Base-by-base conservation (phyloP, 2,329 filamentous ascomycete genomes). In the Curvularia lunata region DNA sequence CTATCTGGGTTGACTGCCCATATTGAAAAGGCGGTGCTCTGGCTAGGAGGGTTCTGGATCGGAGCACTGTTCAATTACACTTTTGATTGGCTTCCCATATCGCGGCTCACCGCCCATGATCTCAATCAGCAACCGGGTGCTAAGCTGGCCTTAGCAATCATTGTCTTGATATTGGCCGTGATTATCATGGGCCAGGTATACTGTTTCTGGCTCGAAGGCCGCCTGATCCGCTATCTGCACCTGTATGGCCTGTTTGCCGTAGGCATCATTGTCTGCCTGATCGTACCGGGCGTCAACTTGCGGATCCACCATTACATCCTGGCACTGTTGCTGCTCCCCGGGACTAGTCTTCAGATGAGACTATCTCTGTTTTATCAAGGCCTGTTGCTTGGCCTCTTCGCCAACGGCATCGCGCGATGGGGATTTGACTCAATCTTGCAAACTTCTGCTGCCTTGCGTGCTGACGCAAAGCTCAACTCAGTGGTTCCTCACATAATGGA, bases 51-150 rank as follows among this genome's bases (percentile, higher is more conserved):
- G 12, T 92, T 90, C 72, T 98, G 95, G 89, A 87, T 97, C 43
- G 94, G 93, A 16, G 89, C 91, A 1, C 79, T 98, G 62, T 93
- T 93, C 66, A 98, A 98, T 75, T 95, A 97, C 76, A 97, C 95
- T 0, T 91, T 98, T 68, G 90, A 91, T 62, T 90, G 91, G 80
- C 97, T 98, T 58, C 95, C 95, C 0, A 95, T 99, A 65, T 87
- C 91, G 74, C 88, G 95, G 4, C 84, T 99, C 16, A 97, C 90
- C 9, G 86, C 88, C 0, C 92, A 95, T 72, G 95, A 99, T 71
- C 85, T 99, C 30, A 80, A 89, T 41, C 89, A 93, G 70, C 92
- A 98, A 72, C 94, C 95, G 0, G 94, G 94, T 4, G 95, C 94
- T 0, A 89, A 91, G 60, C 82, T 91, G 1, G 93, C 95, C 1